phyloP scores from a whole-genome alignment of 2,329 filamentous ascomycete genomes.

The Aspergillus niger region DNA sequence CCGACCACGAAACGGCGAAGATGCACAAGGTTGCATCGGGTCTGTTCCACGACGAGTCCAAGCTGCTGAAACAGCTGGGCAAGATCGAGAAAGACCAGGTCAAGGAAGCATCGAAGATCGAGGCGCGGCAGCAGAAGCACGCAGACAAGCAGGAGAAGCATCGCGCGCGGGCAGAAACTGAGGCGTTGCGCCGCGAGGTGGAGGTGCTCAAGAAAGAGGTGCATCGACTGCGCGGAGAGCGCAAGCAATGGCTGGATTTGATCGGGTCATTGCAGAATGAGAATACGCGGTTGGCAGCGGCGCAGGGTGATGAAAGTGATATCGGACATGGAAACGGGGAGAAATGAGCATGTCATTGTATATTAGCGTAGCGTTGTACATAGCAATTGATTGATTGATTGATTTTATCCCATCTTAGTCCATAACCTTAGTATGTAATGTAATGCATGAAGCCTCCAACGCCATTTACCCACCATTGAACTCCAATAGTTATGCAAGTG shows the following conservation, averaged over 20 bases:
- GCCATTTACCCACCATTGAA: too few species aligned
- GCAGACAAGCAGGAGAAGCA: conserved; percentile 47
- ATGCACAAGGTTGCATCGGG: conserved; percentile 34
- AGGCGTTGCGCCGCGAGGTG: conserved; percentile 52
- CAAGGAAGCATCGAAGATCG: conserved; percentile 44
- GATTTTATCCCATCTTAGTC: neutral
- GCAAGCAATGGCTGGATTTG: conserved; percentile 52
- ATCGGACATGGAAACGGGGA: neutral
- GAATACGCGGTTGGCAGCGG: conserved; percentile 52
- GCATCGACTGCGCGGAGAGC: conserved; percentile 52
- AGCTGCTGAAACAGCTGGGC: conserved; percentile 41
- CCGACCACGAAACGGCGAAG: conserved; percentile 25
- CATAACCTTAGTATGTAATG: neutral
- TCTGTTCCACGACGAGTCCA: conserved; percentile 37
- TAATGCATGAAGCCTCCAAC: too few species aligned
- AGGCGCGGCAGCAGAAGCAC: conserved; percentile 41
- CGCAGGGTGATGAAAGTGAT: neutral
- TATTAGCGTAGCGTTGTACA: neutral
- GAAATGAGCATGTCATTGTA: neutral
- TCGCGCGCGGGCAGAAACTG: conserved; percentile 45
- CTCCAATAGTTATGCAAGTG: too few species aligned
- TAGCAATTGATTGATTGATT: neutral
- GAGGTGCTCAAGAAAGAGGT: conserved; percentile 51
- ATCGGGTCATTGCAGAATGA: conserved; percentile 59
- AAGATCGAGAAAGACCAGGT: conserved; percentile 47